Percentiles rank a stretch among this genome's conserved stretches.
Evolutionary conservation across 225 moss, liverwort and hornwort species (phyloP).

Genomic region (Marchantia polymorpha): DNA sequence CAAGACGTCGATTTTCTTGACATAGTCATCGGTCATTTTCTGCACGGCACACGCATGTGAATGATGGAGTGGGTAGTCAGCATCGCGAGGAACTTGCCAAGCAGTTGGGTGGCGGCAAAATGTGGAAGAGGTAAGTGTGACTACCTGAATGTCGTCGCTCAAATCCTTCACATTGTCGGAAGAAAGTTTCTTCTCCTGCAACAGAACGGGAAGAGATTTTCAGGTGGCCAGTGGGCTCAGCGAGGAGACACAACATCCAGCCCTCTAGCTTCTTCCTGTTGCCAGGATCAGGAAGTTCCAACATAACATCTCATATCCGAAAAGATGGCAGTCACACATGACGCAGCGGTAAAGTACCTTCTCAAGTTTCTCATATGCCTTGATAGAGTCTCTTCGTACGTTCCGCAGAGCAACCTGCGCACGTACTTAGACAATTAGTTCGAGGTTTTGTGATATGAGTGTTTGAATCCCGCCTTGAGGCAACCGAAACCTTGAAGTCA

Average conservation of each 20-base stretch:
- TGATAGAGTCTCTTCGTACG: conserved; percentile 93
- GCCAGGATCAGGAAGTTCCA: background rate
- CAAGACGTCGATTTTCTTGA: conserved; percentile 81
- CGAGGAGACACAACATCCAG: background rate
- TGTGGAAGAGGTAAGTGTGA: background rate
- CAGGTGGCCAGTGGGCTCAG: background rate
- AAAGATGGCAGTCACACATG: background rate
- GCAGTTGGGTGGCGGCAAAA: no score
- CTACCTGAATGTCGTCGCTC: conserved; percentile 82
- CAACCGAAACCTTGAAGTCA: background rate
- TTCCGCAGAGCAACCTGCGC: conserved; percentile 85
- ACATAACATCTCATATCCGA: no score
- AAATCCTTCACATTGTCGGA: conserved; percentile 82
- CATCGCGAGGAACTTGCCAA: background rate
- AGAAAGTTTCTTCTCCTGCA: conserved; percentile 88
- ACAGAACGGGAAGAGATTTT: background rate
- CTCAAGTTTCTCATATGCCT: conserved; percentile 85
- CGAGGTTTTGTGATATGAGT: background rate
- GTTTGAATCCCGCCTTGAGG: background rate
- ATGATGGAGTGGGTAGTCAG: background rate
- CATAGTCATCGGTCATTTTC: conserved; percentile 93
- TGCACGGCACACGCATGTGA: conserved; percentile 23
- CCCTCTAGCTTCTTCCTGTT: background rate
- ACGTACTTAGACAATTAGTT: background rate
- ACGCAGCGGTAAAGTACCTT: conserved; percentile 47